Evolutionary conservation across 768 basidiomycete genomes (phyloP).

Genomic region (Leccinum barrowsii): DNA sequence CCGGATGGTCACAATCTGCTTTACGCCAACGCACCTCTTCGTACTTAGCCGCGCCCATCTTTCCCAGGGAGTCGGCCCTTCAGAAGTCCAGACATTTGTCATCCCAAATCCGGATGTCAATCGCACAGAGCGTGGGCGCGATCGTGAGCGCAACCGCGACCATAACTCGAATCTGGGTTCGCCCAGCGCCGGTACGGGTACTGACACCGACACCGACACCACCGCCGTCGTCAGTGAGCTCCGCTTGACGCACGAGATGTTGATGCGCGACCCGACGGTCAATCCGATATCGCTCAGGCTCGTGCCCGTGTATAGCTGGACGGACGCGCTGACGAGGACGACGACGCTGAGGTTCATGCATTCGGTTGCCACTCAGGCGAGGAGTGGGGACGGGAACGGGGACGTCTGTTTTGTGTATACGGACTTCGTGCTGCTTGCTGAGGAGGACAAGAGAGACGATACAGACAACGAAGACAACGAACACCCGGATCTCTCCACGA

Average conservation of each 20-base stretch:
- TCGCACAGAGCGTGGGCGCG: too few relatives aligned
- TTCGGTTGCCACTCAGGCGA: not conserved
- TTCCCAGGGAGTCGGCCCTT: constrained; percentile 1
- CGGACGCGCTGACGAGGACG: constrained; percentile 4
- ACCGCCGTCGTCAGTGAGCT: constrained; percentile 13
- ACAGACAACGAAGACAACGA: not conserved
- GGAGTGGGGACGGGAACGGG: too few relatives aligned
- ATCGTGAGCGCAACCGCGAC: too few relatives aligned
- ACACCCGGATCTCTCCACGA: not conserved
- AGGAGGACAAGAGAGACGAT: not conserved
- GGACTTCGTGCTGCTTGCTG: constrained; percentile 10
- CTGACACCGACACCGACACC: too few relatives aligned
- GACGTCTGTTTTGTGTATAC: constrained; percentile 6
- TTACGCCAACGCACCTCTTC: constrained; percentile 12
- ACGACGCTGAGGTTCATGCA: constrained; percentile 21
- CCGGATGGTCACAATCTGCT: constrained; percentile 9
- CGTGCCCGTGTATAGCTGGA: constrained; percentile 8
- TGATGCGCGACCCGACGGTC: not conserved
- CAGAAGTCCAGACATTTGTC: constrained; percentile 19
- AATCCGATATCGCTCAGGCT: constrained; percentile 3
- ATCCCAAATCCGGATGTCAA: constrained; percentile 2
- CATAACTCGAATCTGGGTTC: not conserved
- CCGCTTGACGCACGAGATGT: constrained; percentile 18
- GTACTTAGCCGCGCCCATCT: constrained; percentile 9
- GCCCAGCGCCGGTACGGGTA: not conserved